These are phyloP conservation scores for Fusarium pilosicola DNA, from an alignment of 2,329 filamentous ascomycete genomes.

Conservation along the genomic window DNA sequence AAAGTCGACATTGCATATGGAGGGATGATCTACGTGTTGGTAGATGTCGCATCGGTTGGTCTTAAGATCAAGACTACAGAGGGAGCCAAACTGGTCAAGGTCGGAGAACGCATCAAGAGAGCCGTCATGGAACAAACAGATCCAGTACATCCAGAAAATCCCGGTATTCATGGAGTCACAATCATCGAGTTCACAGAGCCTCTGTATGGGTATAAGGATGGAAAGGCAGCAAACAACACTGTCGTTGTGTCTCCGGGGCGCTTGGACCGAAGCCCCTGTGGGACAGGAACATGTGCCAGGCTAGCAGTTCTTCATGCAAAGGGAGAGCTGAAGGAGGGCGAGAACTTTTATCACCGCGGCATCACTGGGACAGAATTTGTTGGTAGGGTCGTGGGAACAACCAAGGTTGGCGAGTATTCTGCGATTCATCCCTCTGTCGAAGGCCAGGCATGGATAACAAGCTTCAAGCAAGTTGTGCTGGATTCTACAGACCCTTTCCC, in stretches of 20 bases:
- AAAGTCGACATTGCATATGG: slow-evolving; percentile 32
- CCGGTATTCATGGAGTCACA: slow-evolving; percentile 20
- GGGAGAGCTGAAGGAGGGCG: slow-evolving; percentile 15
- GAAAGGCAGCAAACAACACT: slow-evolving; percentile 19
- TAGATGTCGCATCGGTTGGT: slow-evolving; percentile 21
- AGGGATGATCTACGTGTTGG: slow-evolving; percentile 34
- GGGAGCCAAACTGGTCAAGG: slow-evolving; percentile 18
- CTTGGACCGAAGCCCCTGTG: slow-evolving; percentile 28
- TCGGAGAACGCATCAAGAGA: slow-evolving; percentile 31
- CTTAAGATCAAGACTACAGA: slow-evolving; percentile 20
- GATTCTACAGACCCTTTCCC: slow-evolving; percentile 28
- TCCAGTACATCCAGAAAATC: slow-evolving; percentile 22
- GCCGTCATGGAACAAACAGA: slow-evolving; percentile 17
- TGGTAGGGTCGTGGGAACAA: slow-evolving; percentile 1
- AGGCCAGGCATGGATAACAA: slow-evolving; percentile 28
- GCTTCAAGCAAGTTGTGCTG: slow-evolving; percentile 27
- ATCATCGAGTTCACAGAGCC: slow-evolving; percentile 32
- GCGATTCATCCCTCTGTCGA: slow-evolving; percentile 23
- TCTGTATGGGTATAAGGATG: background rate
- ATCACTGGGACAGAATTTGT: slow-evolving; percentile 28
- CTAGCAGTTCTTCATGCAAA: slow-evolving; percentile 22
- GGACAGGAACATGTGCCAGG: slow-evolving; percentile 29
- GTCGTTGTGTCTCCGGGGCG: slow-evolving; percentile 28
- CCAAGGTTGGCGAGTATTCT: slow-evolving; percentile 9
- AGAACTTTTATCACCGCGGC: slow-evolving; percentile 18